These are phyloP conservation scores for Coccinonectria pachysandricola DNA, from an alignment of 2,329 filamentous ascomycete genomes.

Conservation along the genomic window DNA sequence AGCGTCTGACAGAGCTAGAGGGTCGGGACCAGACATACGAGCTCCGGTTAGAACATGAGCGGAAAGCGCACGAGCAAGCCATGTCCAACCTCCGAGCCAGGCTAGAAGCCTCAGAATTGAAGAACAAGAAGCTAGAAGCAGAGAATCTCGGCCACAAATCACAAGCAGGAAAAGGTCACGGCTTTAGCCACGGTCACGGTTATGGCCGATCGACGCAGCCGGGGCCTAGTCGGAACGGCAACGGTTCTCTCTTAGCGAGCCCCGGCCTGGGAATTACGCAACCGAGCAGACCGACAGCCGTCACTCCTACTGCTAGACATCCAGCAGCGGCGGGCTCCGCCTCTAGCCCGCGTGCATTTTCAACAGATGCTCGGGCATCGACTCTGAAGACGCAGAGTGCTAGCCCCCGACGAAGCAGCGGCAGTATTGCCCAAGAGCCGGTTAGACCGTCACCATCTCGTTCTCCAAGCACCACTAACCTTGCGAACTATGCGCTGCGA, in stretches of 20 bases:
- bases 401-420: constrained; percentile 5
- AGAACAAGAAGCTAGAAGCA: constrained; percentile 21
- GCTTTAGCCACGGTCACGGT: constrained; percentile 9
- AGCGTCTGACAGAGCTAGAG: constrained; percentile 25
- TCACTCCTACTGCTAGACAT: no score
- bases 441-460: constrained; percentile 11
- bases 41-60: constrained; percentile 26
- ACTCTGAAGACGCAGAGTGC: no score
- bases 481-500: constrained; percentile 20
- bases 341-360: no score
- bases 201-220: constrained; percentile 6
- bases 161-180: constrained; percentile 12
- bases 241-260: no score
- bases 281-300: no score
- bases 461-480: constrained; percentile 18
- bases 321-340: no score
- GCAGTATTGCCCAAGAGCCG: constrained; percentile 4
- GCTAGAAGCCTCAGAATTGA: constrained; percentile 26
- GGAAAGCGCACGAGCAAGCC: constrained; percentile 23
- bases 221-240: no score
- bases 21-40: constrained; percentile 31
- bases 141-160: constrained; percentile 12
- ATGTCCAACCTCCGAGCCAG: constrained; percentile 23
- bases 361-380: no score
- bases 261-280: no score